Base-by-base conservation (phyloP, 1,284 basidiomycete genomes). In the Cystobasidium pallidum region DNA sequence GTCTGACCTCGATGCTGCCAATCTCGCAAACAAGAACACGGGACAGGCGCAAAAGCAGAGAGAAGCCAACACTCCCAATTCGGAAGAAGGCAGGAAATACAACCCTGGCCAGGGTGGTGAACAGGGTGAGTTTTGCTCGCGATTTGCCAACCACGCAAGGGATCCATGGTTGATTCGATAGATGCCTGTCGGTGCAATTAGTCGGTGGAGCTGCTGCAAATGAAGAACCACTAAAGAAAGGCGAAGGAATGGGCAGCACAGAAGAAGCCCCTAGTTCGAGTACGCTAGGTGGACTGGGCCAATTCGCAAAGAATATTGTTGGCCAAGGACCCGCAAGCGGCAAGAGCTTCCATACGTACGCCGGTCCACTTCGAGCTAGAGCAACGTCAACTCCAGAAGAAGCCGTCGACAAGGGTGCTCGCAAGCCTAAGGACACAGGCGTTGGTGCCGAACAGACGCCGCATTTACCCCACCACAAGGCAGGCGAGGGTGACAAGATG, bases 401-500 rank as follows among this genome's bases (percentile, higher is more conserved):
- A 39, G 68, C 68, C 1, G 68, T 71, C 17, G 68, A 71, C 36
- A 63, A 71, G 26, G 68, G 68, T 64, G 68, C 68, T 30, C 68
- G 68, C 19, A 43, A 63, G 30, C 51, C 68, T 13, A 71, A 71
- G 30, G 68, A 71, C 36, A 71, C 59, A 7, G 41, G 41, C 6
- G 61, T 64, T 7, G 52, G 36, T 13, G 68, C 45, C 15, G 61
- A 52, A 36, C 68, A 71, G 68, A 63, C 68, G 21, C 45, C 28
- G 15, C 68, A 71, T 57, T 28, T 71, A 21, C 68, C 68, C 7
- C 68, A 71, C 26, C 68, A 71, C 52, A 43, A 34, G 17, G 47
- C 68, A 41, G 68, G 68, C 19, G 59, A 71, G 28, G 68, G 68
- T 41, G 68, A 71, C 36, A 52, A 71, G 49, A 63, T 71, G 61